Base-by-base conservation (phyloP, 202 grass and related monocot genomes). In the Carex arenaria region DNA sequence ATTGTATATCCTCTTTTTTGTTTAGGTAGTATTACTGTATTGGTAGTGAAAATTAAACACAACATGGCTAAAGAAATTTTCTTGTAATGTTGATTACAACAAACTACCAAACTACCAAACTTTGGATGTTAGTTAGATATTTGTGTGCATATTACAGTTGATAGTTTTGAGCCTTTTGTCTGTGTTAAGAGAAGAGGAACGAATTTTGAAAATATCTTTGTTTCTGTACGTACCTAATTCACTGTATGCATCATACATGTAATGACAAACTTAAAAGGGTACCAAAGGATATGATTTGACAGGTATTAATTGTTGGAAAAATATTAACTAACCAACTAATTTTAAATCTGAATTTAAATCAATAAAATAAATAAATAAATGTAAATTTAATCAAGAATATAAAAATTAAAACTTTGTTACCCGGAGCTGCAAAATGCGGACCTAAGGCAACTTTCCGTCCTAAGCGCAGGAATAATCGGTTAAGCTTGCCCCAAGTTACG, bases 81-180 rank as follows among this genome's bases (percentile, higher is more conserved):
- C 3, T 52, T 75, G 47, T 54, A 1, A 53, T 17, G 49, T 55
- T 49, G 45, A 49, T 74, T 13, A 54, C 11, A 31, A 53, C 2
- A 15, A 55, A 76, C 26, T 76, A 76, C 72, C 2, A 15, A 55
- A 76, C 26, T 76, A 76, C 72, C 73, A 77, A 77, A 36, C 49
- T 77, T 59, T 77, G 73, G 52, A 77, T 57, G 73, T 36, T 57
- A 36, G 13, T 57, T 53, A 77, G 73, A 77, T 77, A 77, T 77
- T 77, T 77, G 0, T 52, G 12, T n/a, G 30, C 28, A 57, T 18
- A 57, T 18, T 40, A 40, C 62, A 70, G 56, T 14, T 9, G 51
- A 32, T 56, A 28, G 19, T 32, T 75, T 75, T 56, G 5, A 13
- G 0, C 6, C 72, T n/a, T 76, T 76, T 30, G 23, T 76, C 26